Conservation (phyloP, 306 rosid genomes). For the Gastrolobium bilobum region DNA sequence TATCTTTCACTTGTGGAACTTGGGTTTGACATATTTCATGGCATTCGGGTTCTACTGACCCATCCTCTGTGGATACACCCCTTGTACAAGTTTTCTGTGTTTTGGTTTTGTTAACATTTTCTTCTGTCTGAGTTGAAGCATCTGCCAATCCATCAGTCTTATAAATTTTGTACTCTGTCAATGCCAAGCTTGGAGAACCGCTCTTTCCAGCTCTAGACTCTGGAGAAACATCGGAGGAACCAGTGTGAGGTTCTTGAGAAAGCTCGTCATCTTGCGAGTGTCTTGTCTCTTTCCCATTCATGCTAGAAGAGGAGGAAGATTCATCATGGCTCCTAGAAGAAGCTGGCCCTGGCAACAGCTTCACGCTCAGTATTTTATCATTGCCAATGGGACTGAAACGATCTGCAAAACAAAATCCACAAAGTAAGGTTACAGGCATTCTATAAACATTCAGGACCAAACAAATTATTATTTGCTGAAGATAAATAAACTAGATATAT, state of each 20-base stretch:
- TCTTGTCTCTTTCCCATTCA: slow-evolving; percentile 86
- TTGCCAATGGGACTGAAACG: slow-evolving; percentile 73
- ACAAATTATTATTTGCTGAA: not conserved
- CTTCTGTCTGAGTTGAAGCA: slow-evolving; percentile 98
- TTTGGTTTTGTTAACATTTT: slow-evolving; percentile 61
- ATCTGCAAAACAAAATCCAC: slow-evolving; percentile 55
- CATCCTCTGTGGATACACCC: slow-evolving; percentile 95
- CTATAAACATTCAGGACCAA: slow-evolving; percentile 29
- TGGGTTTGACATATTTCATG: slow-evolving; percentile 58
- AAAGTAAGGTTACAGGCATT: slow-evolving; percentile 20
- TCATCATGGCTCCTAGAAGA: slow-evolving; percentile 82
- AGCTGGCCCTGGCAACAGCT: slow-evolving; percentile 80
- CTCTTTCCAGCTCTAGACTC: slow-evolving; percentile 77
- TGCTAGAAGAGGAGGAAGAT: slow-evolving; percentile 86
- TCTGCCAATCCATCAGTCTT: slow-evolving; percentile 89
- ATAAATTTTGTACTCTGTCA: slow-evolving; percentile 88
- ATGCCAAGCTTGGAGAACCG: slow-evolving; percentile 76
- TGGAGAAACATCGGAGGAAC: slow-evolving; percentile 78
- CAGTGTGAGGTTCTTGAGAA: slow-evolving; percentile 64
- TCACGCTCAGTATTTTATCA: slow-evolving; percentile 68
- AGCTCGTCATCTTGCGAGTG: slow-evolving; percentile 82
- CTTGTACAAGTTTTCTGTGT: slow-evolving; percentile 82
- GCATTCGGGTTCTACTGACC: slow-evolving; percentile 67
- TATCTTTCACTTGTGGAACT: slow-evolving; percentile 63
- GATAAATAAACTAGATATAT: slow-evolving; percentile 36